These are phyloP conservation scores for Cucumis melo DNA, from an alignment of 306 rosid species.

Conservation along the genomic window DNA sequence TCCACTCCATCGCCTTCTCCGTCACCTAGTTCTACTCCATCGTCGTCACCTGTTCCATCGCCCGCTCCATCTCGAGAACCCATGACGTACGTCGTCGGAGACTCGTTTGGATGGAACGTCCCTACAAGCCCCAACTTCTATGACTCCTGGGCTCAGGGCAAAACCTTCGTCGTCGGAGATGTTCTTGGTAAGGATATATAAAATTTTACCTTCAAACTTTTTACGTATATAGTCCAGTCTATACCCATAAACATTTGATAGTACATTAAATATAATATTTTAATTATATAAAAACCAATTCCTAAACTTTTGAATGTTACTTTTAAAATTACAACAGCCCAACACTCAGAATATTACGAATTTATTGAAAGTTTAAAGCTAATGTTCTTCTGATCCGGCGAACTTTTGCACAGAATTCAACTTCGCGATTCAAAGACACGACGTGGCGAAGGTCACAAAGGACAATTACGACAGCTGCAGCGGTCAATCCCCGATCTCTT, in stretches of 20 bases:
- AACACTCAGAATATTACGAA: no score
- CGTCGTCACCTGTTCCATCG: background rate
- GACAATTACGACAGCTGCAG: background rate
- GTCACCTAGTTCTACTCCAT: background rate
- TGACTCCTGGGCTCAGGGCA: background rate
- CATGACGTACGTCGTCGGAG: background rate
- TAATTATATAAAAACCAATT: no score
- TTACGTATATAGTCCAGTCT: no score
- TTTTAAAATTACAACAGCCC: no score
- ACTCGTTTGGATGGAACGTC: background rate
- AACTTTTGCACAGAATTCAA: constrained; percentile 4
- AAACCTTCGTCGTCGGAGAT: background rate
- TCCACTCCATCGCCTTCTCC: background rate
- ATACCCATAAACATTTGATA: background rate
- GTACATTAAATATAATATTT: background rate
- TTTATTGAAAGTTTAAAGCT: background rate
- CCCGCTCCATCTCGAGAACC: background rate
- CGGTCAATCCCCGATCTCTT: background rate
- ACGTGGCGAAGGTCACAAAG: constrained; percentile 7
- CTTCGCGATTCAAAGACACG: background rate
- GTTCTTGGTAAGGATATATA: background rate
- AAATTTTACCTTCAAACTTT: background rate
- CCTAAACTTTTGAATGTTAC: no score
- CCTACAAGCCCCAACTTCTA: background rate
- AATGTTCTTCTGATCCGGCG: background rate